Evolutionary conservation across 2,329 filamentous ascomycete species (phyloP), one percentile per base, ranked within the genome.

Genomic region (Alternaria sp.): DNA sequence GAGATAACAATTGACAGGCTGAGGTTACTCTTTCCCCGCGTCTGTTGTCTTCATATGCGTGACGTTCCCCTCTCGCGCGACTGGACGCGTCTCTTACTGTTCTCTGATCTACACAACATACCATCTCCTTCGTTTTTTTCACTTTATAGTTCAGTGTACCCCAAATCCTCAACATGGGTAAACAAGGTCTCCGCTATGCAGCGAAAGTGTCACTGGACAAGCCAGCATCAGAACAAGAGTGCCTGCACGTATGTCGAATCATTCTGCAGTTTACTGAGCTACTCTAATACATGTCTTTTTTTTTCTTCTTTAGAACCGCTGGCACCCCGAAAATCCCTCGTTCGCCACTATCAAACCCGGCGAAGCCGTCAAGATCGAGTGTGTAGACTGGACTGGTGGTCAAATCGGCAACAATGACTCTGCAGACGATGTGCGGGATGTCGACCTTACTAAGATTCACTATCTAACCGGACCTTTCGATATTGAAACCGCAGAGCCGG

Each of bases 351-450:
- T 97, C 72, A 89, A 91, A 70, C 89, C 94, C 72, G 90, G 89
- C 30, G 94, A 97, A 80, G 91, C 91, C 0, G 93, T 97, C 67
- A 96, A 96, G 80, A 96, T 97, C 66, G 92, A 97, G 83, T 97
- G 94, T 72, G 83, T 95, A 7, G 92, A 96, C 80, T 96, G 92
- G 74, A 81, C 79, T 0, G 75, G 73, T 22, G 93, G 93, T 2
- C 93, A 97, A 71, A 96, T 97, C 72, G 85, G 87, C 56, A 96
- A 97, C 79, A 90, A 94, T 66, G 93, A 97, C 77, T 91, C 86
- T 32, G 94, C 94, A n/a, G 91, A 97, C 71, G 94, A 97, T 73
- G 81, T 97, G 59, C 88, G 88, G 62, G 89, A 95, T 65, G 90
- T 96, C 52, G 93, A 97, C 74, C 83, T 97, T 3, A 96, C 91